phyloP scores from a whole-genome alignment of 148 eudicot species.

The Pharnaceum exiguum region DNA sequence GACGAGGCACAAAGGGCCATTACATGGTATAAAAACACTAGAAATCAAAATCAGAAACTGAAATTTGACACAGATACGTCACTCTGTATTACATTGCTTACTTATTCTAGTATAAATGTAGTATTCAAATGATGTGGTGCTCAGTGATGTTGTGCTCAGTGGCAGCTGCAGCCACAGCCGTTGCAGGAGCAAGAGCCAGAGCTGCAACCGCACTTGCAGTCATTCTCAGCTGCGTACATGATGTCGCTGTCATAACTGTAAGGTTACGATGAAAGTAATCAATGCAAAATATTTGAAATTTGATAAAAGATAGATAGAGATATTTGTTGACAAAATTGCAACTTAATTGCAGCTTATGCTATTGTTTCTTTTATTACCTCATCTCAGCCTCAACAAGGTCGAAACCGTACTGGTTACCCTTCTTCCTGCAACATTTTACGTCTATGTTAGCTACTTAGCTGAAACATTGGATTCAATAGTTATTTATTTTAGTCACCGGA shows the following conservation, averaged over 20 bases:
- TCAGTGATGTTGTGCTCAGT: too few species aligned
- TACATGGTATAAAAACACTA: neutral
- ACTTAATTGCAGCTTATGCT: too few species aligned
- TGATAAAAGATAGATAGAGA: neutral
- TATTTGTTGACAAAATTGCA: too few species aligned
- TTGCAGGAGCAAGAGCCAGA: slow-evolving; percentile 5
- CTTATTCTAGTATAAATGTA: neutral
- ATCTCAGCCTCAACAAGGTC: neutral
- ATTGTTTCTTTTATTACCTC: neutral
- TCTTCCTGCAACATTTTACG: neutral
- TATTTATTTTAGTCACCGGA: neutral
- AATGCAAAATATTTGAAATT: neutral
- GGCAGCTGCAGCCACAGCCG: slow-evolving; percentile 8
- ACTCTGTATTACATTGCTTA: neutral
- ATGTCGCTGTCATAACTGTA: neutral
- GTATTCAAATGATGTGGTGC: neutral
- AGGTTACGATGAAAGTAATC: neutral
- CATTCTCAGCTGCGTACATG: neutral
- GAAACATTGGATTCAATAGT: too few species aligned
- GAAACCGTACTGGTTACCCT: neutral
- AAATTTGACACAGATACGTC: neutral
- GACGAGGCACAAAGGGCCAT: slow-evolving; percentile 2
- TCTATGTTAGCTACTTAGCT: neutral
- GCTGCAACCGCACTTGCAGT: slow-evolving; percentile 9
- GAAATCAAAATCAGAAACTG: neutral